Evolutionary conservation across 169 alveolate genomes (phyloP).

Genomic region (Condylostoma magnum): DNA sequence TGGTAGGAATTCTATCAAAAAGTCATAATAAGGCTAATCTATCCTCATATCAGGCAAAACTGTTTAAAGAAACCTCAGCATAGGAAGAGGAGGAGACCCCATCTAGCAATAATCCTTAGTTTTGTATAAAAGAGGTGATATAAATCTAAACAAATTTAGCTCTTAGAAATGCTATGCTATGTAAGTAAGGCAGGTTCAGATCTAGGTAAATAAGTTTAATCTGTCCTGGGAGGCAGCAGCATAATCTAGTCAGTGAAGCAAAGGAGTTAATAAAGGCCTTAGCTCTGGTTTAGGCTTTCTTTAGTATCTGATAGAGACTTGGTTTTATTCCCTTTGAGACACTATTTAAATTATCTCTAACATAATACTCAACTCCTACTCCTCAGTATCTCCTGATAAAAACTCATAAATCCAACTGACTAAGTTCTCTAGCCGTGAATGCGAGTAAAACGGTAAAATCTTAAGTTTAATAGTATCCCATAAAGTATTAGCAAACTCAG

Average conservation of each 20-base stretch:
- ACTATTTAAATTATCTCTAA: conserved; percentile 25
- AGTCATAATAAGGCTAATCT: not conserved
- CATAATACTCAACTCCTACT: conserved; percentile 2
- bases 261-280: conserved; percentile 37
- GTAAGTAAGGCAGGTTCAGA: conserved; percentile 40
- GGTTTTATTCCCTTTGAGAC: not conserved
- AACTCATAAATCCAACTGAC: conserved; percentile 34
- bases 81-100: conserved; percentile 42
- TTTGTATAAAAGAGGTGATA: conserved; percentile 34
- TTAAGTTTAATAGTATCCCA: conserved; percentile 48
- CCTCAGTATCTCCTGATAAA: conserved; percentile 19
- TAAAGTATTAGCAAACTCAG: conserved; percentile 26
- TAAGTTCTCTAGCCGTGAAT: conserved; percentile 31
- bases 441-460: conserved; percentile 35
- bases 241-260: conserved; percentile 50
- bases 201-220: conserved; percentile 28
- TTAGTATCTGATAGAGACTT: not conserved
- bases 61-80: conserved; percentile 44
- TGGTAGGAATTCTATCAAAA: conserved; percentile 29
- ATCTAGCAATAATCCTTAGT: conserved; percentile 25
- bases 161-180: conserved; percentile 15
- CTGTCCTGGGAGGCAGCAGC: conserved; percentile 41
- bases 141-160: not conserved
- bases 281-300: conserved; percentile 34
- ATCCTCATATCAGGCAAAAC: conserved; percentile 25